Evolutionary conservation across 805 yeast genomes (phyloP).

Genomic region (Geotrichum ghanense): DNA sequence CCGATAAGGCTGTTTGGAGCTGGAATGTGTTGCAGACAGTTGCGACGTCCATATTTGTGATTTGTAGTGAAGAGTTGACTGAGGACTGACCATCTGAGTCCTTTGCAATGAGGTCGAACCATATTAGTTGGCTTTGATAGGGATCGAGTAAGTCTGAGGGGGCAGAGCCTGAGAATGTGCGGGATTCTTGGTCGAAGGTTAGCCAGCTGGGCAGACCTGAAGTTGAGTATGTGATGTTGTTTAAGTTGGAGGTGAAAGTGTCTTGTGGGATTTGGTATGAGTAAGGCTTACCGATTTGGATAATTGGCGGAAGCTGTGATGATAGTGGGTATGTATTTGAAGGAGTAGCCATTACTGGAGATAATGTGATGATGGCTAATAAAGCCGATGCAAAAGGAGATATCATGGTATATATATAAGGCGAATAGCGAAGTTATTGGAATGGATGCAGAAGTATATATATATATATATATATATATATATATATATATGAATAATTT

Average conservation of each 20-base stretch:
- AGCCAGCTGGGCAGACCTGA: conserved; percentile 68
- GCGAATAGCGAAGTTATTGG: too few species aligned
- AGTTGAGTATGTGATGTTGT: conserved; percentile 43
- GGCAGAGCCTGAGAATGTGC: conserved; percentile 61
- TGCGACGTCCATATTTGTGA: conserved; percentile 32
- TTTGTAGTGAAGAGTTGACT: conserved; percentile 46
- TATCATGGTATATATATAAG: too few species aligned
- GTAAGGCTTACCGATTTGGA: conserved; percentile 53
- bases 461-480: too few species aligned
- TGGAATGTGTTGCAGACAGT: conserved; percentile 15
- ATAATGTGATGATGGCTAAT: too few species aligned
- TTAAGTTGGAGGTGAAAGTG: conserved; percentile 46
- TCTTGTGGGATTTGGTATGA: conserved; percentile 55
- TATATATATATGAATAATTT: too few species aligned
- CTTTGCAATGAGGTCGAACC: conserved; percentile 49
- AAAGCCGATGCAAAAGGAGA: too few species aligned
- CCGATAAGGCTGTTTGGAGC: conserved; percentile 40
- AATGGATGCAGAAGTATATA: too few species aligned
- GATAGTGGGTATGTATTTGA: conserved; percentile 1
- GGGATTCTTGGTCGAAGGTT: conserved; percentile 46
- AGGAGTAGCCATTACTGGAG: neutral
- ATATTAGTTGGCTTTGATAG: conserved; percentile 21
- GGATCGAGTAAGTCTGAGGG: conserved; percentile 32
- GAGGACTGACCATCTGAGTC: conserved; percentile 42
- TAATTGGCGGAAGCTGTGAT: conserved; percentile 75